Conservation (phyloP, 805 yeast species). For the Grigorovia humatica region DNA sequence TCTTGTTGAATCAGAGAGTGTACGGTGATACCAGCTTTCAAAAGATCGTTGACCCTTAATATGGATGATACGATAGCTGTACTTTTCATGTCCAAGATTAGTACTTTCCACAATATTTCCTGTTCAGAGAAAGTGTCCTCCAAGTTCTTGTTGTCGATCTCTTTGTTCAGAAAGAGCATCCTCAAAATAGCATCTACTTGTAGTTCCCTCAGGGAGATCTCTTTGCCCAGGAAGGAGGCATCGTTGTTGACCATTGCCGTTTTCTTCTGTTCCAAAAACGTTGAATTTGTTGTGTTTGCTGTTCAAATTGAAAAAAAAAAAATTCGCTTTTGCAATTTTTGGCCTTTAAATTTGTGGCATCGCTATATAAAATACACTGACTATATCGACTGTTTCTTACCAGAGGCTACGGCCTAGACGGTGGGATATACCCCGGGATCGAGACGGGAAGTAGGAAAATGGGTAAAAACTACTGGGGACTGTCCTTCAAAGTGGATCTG, state of each 20-base stretch:
- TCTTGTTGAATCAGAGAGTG: conserved; percentile 64
- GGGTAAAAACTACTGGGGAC: conserved; percentile 9
- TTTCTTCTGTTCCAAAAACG: neutral
- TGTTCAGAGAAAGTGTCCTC: conserved; percentile 48
- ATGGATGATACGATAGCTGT: conserved; percentile 84
- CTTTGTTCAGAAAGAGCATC: conserved; percentile 75
- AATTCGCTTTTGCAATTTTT: neutral
- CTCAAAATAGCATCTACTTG: conserved; percentile 49
- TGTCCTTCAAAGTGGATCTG: conserved; percentile 73
- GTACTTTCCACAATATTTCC: conserved; percentile 82
- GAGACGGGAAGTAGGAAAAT: too few relatives aligned
- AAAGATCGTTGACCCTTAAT: conserved; percentile 81
- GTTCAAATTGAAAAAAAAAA: neutral
- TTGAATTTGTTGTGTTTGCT: neutral
- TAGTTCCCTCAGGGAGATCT: conserved; percentile 30
- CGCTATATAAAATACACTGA: too few relatives aligned
- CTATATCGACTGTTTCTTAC: too few relatives aligned
- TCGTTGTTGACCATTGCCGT: neutral
- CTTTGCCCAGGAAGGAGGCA: neutral
- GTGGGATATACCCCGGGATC: too few relatives aligned
- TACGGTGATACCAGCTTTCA: conserved; percentile 85
- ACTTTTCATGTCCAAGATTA: conserved; percentile 70
- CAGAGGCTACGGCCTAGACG: too few relatives aligned
- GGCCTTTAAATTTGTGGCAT: too few relatives aligned
- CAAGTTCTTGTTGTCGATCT: conserved; percentile 40